Evolutionary conservation across 2,329 filamentous ascomycete species (phyloP).

Genomic region (Botrytis galanthina): DNA sequence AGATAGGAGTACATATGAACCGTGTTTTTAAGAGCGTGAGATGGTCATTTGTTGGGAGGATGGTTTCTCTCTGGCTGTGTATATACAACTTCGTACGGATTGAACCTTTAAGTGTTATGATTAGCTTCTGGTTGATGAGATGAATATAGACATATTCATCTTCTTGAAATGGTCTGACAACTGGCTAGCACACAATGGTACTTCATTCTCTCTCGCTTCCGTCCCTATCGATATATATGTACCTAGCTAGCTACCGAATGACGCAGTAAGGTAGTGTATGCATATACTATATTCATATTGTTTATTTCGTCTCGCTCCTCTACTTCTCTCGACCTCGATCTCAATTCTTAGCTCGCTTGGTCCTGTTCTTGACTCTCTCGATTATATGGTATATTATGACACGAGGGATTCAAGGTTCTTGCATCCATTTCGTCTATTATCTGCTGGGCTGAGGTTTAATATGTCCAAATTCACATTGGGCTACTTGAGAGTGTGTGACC

Average conservation of each 20-base stretch:
- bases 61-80: neutral
- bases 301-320: neutral
- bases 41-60: neutral
- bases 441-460: neutral
- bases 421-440: neutral
- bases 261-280: neutral
- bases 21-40: neutral
- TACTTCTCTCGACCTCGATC: neutral
- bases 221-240: neutral
- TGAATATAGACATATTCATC: neutral
- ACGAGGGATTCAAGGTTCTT: neutral
- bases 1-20: neutral
- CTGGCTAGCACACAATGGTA: neutral
- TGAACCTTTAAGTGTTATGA: neutral
- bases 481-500: neutral
- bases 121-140: neutral
- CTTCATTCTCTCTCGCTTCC: neutral
- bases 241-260: neutral
- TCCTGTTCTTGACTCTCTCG: neutral
- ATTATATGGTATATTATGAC: fast-evolving
- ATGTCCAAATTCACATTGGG: neutral
- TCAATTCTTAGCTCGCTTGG: neutral
- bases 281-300: neutral
- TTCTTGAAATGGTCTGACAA: neutral
- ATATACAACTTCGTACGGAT: neutral